Evolutionary conservation across 495 filamentous ascomycete genomes (phyloP).

Genomic region (Cryomyces minteri): DNA sequence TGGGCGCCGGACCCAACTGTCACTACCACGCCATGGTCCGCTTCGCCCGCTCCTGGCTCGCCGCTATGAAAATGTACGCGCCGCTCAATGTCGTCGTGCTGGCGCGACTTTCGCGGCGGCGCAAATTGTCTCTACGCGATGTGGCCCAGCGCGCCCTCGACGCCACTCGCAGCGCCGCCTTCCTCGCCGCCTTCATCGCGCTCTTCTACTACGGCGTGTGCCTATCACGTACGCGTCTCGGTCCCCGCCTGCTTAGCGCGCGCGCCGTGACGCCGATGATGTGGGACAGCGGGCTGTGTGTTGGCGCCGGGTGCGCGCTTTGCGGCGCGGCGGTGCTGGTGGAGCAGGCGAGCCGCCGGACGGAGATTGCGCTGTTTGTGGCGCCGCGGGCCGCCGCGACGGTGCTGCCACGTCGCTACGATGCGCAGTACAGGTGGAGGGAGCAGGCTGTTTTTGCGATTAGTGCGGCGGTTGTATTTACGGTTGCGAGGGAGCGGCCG

Average conservation of each 20-base stretch:
- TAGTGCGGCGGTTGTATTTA: slow-evolving; percentile 60
- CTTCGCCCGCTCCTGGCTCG: slow-evolving; percentile 52
- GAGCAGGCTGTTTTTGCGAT: slow-evolving; percentile 58
- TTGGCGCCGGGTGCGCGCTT: slow-evolving; percentile 54
- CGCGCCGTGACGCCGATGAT: slow-evolving; percentile 33
- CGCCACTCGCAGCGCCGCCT: slow-evolving; percentile 56
- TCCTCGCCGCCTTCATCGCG: slow-evolving; percentile 64
- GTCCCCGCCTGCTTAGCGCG: slow-evolving; percentile 43
- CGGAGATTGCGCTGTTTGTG: slow-evolving; percentile 75
- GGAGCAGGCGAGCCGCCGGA: slow-evolving; percentile 47
- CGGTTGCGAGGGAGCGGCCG: slow-evolving; percentile 45
- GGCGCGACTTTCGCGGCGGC: neutral
- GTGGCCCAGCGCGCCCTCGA: slow-evolving; percentile 30
- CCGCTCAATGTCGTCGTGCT: slow-evolving; percentile 35
- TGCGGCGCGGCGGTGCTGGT: slow-evolving; percentile 77
- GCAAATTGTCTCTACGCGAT: slow-evolving; percentile 17
- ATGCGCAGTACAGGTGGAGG: slow-evolving; percentile 49
- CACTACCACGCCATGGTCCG: slow-evolving; percentile 59
- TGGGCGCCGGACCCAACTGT: slow-evolving; percentile 58
- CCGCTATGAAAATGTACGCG: slow-evolving; percentile 63
- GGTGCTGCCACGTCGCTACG: slow-evolving; percentile 56
- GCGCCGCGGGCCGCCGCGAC: slow-evolving; percentile 66
- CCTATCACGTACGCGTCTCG: slow-evolving; percentile 60
- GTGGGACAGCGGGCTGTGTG: slow-evolving; percentile 55
- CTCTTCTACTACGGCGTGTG: slow-evolving; percentile 85